Percentiles rank a stretch among this genome's conserved stretches.
Evolutionary conservation across 371 early-diverging fungal genomes (phyloP).

Genomic region (Entomophthora muscae): DNA sequence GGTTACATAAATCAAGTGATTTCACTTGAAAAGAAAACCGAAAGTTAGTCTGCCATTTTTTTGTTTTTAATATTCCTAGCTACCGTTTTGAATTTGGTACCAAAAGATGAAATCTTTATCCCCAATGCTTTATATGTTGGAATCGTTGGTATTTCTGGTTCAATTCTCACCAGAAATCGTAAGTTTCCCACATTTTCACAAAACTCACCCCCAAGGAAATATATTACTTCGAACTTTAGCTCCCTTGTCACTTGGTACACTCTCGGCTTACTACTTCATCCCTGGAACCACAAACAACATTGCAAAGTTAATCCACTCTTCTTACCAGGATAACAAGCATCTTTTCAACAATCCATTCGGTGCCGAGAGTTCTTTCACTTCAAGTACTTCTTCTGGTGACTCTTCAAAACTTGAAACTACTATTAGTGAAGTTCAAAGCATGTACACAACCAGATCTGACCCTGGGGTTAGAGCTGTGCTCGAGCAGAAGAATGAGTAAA

Average conservation of each 20-base stretch:
- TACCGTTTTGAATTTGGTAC: slow-evolving; percentile 20
- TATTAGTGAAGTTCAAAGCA: slow-evolving; percentile 1
- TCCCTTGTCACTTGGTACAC: slow-evolving; percentile 21
- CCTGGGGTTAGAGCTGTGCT: not conserved
- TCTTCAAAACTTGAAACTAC: not conserved
- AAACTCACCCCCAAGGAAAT: not conserved
- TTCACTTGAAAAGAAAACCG: slow-evolving; percentile 16
- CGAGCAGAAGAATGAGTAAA: not conserved
- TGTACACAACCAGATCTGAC: slow-evolving; percentile 5
- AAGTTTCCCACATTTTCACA: slow-evolving; percentile 11
- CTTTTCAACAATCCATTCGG: not conserved
- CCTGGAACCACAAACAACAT: slow-evolving; percentile 28
- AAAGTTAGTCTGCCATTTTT: slow-evolving; percentile 11
- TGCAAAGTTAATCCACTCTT: slow-evolving; percentile 16
- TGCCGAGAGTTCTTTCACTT: not conserved
- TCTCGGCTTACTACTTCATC: slow-evolving; percentile 23
- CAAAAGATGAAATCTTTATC: slow-evolving; percentile 23
- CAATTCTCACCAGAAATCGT: slow-evolving; percentile 27
- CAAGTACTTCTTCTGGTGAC: not conserved
- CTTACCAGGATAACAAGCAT: slow-evolving; percentile 15
- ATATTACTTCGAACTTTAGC: not conserved
- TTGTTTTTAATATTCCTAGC: slow-evolving; percentile 11
- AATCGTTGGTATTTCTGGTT: slow-evolving; percentile 28
- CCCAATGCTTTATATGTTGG: slow-evolving; percentile 28
- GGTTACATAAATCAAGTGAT: slow-evolving; percentile 13